Base-by-base conservation (phyloP, 148 eudicot genomes). In the Nepenthes gracilis region DNA sequence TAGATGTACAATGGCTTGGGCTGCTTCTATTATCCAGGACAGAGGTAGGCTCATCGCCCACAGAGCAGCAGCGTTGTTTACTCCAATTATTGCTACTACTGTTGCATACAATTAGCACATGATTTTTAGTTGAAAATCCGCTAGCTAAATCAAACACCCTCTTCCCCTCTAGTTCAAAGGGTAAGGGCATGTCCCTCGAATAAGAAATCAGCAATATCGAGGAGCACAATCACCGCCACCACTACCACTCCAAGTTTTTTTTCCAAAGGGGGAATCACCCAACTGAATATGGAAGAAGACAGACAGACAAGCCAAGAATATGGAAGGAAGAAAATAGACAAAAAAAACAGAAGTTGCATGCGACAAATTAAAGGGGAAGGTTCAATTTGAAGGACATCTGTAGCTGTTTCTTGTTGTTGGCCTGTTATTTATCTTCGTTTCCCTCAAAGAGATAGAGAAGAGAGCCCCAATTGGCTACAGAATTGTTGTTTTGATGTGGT, bases 1-100 rank as follows among this genome's bases (percentile, higher is more conserved):
- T 74, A 4, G 89, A 81, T 35, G 88, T 78, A 4, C 80, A 82
- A 4, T 87, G 70, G 64, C 85, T 87, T 12, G 86, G 81, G 69
- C 82, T 80, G 8, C 73, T 63, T 0, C 76, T 75, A 61, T 81
- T 73, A 69, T 85, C 92, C 84, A 85, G 85, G 54, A 83, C 85
- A 63, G 93, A 83, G 50, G 68, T 80, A 15, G 93, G 93, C 62
- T 85, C 92, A 71, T 73, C 58, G 1, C 64, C 78, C 12, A 67
- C 65, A 12, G 64, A 49, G n/a, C 72, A 36, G 11, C 32, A 33
- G 1, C 36, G 12, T 14, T 51, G 35, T 11, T 36, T 33, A 2
- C 51, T 40, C 45, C 45, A 40, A 40, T 40, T 3, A 40, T 40
- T 40, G 8, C 45, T 40, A 40, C 45, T 40, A 40, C 45, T 40